Percentiles rank a stretch among this genome's conserved stretches.
Evolutionary conservation across 768 basidiomycete species (phyloP).

Genomic region (Leucogyrophana mollusca): DNA sequence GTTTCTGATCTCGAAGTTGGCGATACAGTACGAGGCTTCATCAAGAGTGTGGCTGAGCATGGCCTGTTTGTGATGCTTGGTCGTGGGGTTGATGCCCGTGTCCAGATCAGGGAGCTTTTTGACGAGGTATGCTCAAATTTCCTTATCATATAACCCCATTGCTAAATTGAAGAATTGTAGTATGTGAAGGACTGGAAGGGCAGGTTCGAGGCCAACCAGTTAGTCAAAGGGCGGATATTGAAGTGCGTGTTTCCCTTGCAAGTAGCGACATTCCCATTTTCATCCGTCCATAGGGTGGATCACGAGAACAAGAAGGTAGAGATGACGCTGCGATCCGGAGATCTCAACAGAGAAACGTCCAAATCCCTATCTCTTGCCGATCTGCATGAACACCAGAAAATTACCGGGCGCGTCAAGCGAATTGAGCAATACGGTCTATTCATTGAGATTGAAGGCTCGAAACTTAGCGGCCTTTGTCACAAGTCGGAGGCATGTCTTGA

Average conservation of each 20-base stretch:
- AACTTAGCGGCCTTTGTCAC: slow-evolving; percentile 88
- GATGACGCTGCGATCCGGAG: slow-evolving; percentile 79
- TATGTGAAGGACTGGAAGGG: slow-evolving; percentile 96
- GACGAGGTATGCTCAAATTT: slow-evolving; percentile 63
- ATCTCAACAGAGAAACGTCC: slow-evolving; percentile 39
- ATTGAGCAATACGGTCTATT: slow-evolving; percentile 93
- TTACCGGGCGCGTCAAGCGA: slow-evolving; percentile 75
- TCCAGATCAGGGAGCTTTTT: slow-evolving; percentile 92
- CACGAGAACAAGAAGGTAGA: slow-evolving; percentile 77
- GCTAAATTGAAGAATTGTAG: slow-evolving; percentile 36
- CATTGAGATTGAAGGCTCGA: slow-evolving; percentile 82
- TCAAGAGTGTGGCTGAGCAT: slow-evolving; percentile 83
- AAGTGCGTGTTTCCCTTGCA: slow-evolving; percentile 46
- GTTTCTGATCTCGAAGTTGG: slow-evolving; percentile 69
- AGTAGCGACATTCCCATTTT: slow-evolving; percentile 4
- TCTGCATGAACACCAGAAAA: slow-evolving; percentile 76
- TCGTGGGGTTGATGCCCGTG: slow-evolving; percentile 80
- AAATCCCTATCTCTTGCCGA: slow-evolving; percentile 46
- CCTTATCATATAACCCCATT: neutral
- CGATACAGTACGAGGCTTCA: slow-evolving; percentile 78
- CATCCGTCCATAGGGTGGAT: slow-evolving; percentile 59
- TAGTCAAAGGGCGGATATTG: slow-evolving; percentile 84
- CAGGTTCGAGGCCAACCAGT: slow-evolving; percentile 72
- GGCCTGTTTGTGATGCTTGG: slow-evolving; percentile 90
- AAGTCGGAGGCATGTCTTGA: slow-evolving; percentile 73